These are phyloP conservation scores for Cladorrhinum samala DNA, from an alignment of 495 filamentous ascomycete genomes.

Conservation along the genomic window DNA sequence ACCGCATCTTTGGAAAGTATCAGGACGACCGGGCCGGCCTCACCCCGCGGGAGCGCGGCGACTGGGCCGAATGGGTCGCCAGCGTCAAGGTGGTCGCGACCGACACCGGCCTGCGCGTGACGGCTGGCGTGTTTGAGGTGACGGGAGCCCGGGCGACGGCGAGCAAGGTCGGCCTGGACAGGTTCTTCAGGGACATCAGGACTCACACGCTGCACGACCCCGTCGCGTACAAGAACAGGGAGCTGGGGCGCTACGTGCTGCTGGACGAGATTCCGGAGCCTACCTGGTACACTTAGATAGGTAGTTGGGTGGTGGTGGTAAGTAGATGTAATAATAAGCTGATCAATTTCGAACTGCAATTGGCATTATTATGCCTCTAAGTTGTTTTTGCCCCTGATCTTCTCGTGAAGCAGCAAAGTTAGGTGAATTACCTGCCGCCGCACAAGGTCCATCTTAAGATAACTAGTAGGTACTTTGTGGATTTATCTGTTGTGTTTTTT, in stretches of 20 bases:
- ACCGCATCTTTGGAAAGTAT: constrained; percentile 37
- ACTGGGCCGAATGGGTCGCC: constrained; percentile 54
- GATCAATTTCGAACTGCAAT: too few species aligned
- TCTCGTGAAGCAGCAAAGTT: too few species aligned
- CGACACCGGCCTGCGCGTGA: constrained; percentile 49
- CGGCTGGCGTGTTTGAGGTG: constrained; percentile 54
- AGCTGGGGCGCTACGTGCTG: constrained; percentile 50
- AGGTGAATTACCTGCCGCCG: too few species aligned
- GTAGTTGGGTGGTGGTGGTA: too few species aligned
- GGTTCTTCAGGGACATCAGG: constrained; percentile 56
- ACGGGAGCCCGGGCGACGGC: constrained; percentile 50
- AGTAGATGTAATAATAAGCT: too few species aligned
- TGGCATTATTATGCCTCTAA: too few species aligned
- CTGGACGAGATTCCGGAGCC: constrained; percentile 46
- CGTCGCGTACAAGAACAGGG: constrained; percentile 55
- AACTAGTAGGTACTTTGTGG: too few species aligned
- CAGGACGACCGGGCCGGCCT: constrained; percentile 27
- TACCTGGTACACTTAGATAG: constrained; percentile 52
- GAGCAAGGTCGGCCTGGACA: constrained; percentile 49
- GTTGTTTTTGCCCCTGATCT: too few species aligned
- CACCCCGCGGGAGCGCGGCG: constrained; percentile 44
- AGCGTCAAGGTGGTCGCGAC: constrained; percentile 55
- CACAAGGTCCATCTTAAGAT: too few species aligned
- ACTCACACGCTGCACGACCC: constrained; percentile 59
- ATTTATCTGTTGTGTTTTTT: too few species aligned